Conservation (phyloP, 108 stramenopile genomes). For the Cyclostephanos tholiformis region DNA sequence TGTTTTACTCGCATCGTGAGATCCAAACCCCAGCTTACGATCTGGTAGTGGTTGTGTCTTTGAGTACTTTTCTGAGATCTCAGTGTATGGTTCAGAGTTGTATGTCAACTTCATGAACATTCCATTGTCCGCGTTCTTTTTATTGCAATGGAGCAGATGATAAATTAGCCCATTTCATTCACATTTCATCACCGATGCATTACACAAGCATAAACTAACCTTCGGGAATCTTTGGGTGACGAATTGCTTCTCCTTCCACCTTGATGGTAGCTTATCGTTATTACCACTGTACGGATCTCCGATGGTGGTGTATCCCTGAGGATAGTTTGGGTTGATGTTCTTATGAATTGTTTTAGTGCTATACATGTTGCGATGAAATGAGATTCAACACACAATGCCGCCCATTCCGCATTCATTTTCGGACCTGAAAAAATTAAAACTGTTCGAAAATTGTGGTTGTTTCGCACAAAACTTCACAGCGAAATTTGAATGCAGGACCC, state of each 20-base stretch:
- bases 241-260: constrained; percentile 66
- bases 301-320: constrained; percentile 63
- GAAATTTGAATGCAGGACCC: background rate
- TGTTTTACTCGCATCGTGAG: constrained; percentile 57
- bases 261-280: constrained; percentile 47
- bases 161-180: background rate
- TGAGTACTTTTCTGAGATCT: constrained; percentile 57
- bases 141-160: background rate
- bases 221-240: constrained; percentile 49
- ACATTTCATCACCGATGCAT: background rate
- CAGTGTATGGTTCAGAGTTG: constrained; percentile 55
- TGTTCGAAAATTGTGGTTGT: background rate
- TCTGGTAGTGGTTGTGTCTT: constrained; percentile 57
- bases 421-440: background rate
- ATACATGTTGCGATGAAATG: constrained; percentile 44
- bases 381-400: background rate
- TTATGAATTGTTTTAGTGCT: constrained; percentile 65
- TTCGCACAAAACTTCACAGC: background rate
- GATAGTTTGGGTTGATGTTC: constrained; percentile 55
- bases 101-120: constrained; percentile 63
- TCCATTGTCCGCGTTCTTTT: constrained; percentile 63
- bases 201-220: background rate
- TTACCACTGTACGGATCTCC: constrained; percentile 65
- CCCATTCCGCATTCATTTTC: background rate
- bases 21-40: constrained; percentile 64